These are phyloP conservation scores for Agaricus blazei DNA, from an alignment of 768 basidiomycete genomes.

Conservation along the genomic window DNA sequence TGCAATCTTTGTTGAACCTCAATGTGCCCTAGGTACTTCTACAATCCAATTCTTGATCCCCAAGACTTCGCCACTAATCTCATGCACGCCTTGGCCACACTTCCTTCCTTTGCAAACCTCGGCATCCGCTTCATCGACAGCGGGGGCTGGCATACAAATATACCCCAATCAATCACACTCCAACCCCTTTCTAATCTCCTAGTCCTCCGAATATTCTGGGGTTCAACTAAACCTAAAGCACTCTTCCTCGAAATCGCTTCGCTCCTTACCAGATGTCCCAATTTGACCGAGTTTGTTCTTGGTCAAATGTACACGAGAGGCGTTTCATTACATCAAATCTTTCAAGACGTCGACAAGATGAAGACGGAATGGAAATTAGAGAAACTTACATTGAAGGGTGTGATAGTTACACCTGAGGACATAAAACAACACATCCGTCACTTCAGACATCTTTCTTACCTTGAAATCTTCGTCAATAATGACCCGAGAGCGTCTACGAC, in stretches of 20 bases:
- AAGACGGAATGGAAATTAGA: background rate
- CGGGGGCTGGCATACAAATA: background rate
- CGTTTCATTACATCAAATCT: background rate
- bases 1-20: too few relatives aligned
- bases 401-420: background rate
- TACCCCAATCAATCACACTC: background rate
- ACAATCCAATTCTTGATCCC: background rate
- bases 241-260: background rate
- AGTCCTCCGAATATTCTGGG: background rate
- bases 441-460: background rate
- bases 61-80: background rate
- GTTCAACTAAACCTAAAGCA: background rate
- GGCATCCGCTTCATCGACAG: background rate
- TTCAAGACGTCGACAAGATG: background rate
- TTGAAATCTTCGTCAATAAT: background rate
- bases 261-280: background rate
- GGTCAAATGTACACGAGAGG: background rate
- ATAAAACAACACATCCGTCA: background rate
- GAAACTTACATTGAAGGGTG: background rate
- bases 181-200: conserved; percentile 1
- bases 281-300: background rate
- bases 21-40: background rate
- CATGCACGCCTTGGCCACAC: background rate
- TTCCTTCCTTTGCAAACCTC: background rate
- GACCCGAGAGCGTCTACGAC: background rate